Base-by-base conservation (phyloP, 352 stramenopile species). In the Pythium coloratum region DNA sequence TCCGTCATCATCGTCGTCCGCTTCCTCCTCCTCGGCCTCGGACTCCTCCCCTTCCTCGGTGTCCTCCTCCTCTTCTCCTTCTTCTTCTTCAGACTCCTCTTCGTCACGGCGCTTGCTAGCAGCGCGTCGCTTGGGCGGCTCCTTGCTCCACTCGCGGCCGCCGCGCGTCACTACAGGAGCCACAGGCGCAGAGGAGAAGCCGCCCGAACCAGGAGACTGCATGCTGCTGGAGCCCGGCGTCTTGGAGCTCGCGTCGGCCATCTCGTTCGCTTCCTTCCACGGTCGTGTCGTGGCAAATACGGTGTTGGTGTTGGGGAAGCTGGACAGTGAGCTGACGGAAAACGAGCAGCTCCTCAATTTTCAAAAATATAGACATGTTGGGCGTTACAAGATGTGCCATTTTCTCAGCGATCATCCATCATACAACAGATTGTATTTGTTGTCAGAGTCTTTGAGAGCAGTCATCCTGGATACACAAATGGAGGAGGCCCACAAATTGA, bases 91-190 rank as follows among this genome's bases (percentile, higher is more conserved):
- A 1, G 59, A 55, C 8, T 64, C 55, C 50, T 64, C 55, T 30
- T 59, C 69, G 55, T 44, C 56, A 2, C 32, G 53, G 57, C 51
- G 62, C 50, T 73, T 64, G 34, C 20, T 24, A 24, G 20, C 20
- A 24, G 59, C 55, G n/a, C 46, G 46, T 6, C 46, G 64, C 64
- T 64, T 51, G 46, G 62, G 42, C 18, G 47, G n/a, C 18, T 67
- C 66, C 64, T 75, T 76, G 18, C 20, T 57, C 49, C 50, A 66
- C 33, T 80, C 69, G 40, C 33, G 56, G 33, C 51, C 53, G 64
- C 75, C 73, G 65, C 64, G 72, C 63, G 28, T 74, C 40, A 77
- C 63, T 4, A 82, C 76, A 4, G 69, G 63, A 4, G 73, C 76
- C 13, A 78, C 80, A 1, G 68, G 69, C 12, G 75, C 49, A 12